Evolutionary conservation across 805 yeast genomes (phyloP).

Genomic region (Isabelozyma rhagii): DNA sequence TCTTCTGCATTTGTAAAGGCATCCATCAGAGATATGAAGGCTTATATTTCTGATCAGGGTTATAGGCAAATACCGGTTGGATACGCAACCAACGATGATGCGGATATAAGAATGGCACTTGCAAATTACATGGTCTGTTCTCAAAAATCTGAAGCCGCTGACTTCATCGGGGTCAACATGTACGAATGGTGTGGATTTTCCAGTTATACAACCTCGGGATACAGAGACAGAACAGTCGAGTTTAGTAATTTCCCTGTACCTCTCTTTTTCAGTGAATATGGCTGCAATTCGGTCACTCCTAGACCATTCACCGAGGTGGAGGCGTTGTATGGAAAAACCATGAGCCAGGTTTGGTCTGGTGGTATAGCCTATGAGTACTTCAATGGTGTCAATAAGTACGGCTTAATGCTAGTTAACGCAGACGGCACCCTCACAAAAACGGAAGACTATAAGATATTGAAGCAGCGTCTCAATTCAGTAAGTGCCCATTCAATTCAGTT

Average conservation of each 20-base stretch:
- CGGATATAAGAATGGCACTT: constrained; percentile 21
- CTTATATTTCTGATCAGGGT: constrained; percentile 20
- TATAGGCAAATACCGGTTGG: constrained; percentile 40
- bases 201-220: constrained; percentile 33
- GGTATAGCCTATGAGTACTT: constrained; percentile 37
- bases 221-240: constrained; percentile 30
- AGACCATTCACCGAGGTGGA: constrained; percentile 40
- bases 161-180: constrained; percentile 36
- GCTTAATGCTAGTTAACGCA: constrained; percentile 26
- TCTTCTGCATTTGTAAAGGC: constrained; percentile 36
- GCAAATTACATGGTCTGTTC: constrained; percentile 32
- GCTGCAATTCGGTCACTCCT: constrained; percentile 34
- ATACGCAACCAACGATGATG: constrained; percentile 37
- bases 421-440: constrained; percentile 23
- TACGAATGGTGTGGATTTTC: constrained; percentile 44
- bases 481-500: constrained; percentile 14
- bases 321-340: constrained; percentile 26
- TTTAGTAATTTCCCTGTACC: constrained; percentile 30
- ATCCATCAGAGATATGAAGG: constrained; percentile 30
- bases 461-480: constrained; percentile 16
- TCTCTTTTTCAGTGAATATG: constrained; percentile 37
- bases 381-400: constrained; percentile 32
- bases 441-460: constrained; percentile 28
- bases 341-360: constrained; percentile 39
- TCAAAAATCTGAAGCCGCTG: constrained; percentile 14